Evolutionary conservation across 352 stramenopile genomes (phyloP).

Genomic region (Blastocystis sp.): DNA sequence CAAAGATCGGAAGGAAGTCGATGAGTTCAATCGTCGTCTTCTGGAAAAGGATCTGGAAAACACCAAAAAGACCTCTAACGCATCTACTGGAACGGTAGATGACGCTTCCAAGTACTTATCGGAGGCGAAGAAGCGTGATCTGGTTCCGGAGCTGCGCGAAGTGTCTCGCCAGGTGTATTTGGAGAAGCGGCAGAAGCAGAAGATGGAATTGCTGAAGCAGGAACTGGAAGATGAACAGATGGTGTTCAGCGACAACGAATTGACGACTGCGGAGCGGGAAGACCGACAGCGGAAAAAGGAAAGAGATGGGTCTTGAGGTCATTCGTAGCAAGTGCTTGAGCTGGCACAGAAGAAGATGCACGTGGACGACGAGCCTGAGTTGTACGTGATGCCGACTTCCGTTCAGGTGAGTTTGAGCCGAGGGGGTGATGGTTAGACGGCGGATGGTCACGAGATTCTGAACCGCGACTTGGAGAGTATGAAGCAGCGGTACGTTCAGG

Average conservation of each 20-base stretch:
- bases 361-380: constrained; percentile 60
- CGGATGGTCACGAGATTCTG: constrained; percentile 4
- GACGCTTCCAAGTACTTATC: constrained; percentile 67
- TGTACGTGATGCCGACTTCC: constrained; percentile 42
- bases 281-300: constrained; percentile 59
- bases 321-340: constrained; percentile 70
- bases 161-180: constrained; percentile 87
- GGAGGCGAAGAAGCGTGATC: constrained; percentile 60
- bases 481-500: neutral
- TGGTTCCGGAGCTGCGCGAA: neutral
- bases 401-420: neutral
- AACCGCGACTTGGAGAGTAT: neutral
- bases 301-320: constrained; percentile 64
- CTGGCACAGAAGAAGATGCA: constrained; percentile 72
- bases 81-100: constrained; percentile 5
- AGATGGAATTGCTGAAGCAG: constrained; percentile 81
- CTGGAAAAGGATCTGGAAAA: constrained; percentile 69
- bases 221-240: constrained; percentile 71
- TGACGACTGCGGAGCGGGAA: constrained; percentile 59
- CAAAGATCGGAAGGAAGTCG: constrained; percentile 64
- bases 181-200: constrained; percentile 89
- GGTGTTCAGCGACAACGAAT: constrained; percentile 61
- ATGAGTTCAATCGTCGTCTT: constrained; percentile 72
- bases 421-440: neutral
- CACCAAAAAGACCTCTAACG: constrained; percentile 54